Evolutionary conservation across 495 filamentous ascomycete genomes (phyloP), one percentile per base, ranked within the genome.

Genomic region (Daldinia grandis): DNA sequence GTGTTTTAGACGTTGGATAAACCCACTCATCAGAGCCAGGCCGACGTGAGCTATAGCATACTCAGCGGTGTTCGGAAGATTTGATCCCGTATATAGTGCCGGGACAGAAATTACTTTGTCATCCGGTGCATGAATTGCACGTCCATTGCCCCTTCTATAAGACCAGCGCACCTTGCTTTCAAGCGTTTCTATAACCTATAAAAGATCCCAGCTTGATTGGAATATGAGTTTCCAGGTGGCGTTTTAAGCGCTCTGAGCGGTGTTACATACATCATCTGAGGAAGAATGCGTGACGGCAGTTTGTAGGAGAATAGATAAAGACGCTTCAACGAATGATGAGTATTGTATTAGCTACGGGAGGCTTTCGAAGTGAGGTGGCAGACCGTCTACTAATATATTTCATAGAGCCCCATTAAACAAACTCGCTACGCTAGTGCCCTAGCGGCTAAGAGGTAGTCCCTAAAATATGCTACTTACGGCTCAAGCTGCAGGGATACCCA

Each of bases 331-430:
- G 25, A 27, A 27, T 27, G 25, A 27, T 27, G 25, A 4, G 4
- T 27, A 4, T 27, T 27, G 25, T 27, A 27, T 27, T 27, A n/a
- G n/a, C n/a, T n/a, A 6, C 35, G 2, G 35, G 2, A 38, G 35
- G 25, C 25, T 27, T 27, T 27, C 25, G 25, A 27, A 27, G 25
- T 27, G 25, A 27, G 25, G 25, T 27, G n/a, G n/a, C n/a, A n/a
- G n/a, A n/a, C n/a, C n/a, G n/a, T n/a, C n/a, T n/a, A n/a, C n/a
- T n/a, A n/a, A n/a, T n/a, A n/a, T n/a, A n/a, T n/a, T 33, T 42
- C 15, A 35, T 35, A 56, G 30, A 5, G 6, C 2, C 27, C 63
- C 59, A 64, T 49, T 63, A 40, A 67, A 66, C 58, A 66, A 63
- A 44, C 50, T 62, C 21, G 14, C 2, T 30, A 9, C 12, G 8